A percentile compares a stretch with the other conserved stretches of the same genome.
Conservation (phyloP, 345 rosid genomes). For the Turnera subulata region DNA sequence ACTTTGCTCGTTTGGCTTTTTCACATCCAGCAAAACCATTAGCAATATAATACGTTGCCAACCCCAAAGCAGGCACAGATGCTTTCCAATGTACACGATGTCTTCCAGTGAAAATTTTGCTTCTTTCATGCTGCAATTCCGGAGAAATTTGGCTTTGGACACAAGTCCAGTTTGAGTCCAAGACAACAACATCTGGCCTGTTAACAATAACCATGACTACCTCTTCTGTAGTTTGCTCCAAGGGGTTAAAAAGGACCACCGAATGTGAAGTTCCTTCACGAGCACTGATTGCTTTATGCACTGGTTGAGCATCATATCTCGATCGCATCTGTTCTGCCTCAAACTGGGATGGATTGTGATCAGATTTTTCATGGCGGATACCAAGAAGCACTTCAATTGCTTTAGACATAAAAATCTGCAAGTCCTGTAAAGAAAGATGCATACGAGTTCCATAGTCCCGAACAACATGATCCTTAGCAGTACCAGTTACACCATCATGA, state of each 20-base stretch:
- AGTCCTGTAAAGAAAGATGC: conserved; percentile 86
- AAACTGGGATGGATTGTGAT: conserved; percentile 64
- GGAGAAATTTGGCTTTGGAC: conserved; percentile 91
- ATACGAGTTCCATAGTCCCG: conserved; percentile 83
- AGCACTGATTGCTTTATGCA: conserved; percentile 61
- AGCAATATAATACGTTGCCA: conserved; percentile 79
- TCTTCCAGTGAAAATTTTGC: conserved; percentile 66
- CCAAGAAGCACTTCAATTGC: conserved; percentile 87
- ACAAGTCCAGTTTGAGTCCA: conserved; percentile 88
- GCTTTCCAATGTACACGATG: conserved; percentile 94
- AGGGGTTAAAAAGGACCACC: conserved; percentile 75
- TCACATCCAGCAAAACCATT: conserved; percentile 78
- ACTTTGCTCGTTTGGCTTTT: conserved; percentile 62
- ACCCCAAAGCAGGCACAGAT: conserved; percentile 82
- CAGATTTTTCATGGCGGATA: conserved; percentile 72
- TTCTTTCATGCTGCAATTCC: conserved; percentile 72
- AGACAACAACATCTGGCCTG: conserved; percentile 68
- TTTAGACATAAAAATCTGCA: conserved; percentile 95
- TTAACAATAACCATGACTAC: conserved; percentile 67
- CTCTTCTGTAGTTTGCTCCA: conserved; percentile 84
- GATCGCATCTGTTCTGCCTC: conserved; percentile 83
- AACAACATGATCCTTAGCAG: conserved; percentile 94
- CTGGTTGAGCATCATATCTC: conserved; percentile 73
- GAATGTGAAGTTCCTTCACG: conserved; percentile 74
- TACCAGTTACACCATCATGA: conserved; percentile 98